These are phyloP conservation scores for Saccharomycopsis sp. DNA, from an alignment of 805 yeast genomes.

Conservation along the genomic window DNA sequence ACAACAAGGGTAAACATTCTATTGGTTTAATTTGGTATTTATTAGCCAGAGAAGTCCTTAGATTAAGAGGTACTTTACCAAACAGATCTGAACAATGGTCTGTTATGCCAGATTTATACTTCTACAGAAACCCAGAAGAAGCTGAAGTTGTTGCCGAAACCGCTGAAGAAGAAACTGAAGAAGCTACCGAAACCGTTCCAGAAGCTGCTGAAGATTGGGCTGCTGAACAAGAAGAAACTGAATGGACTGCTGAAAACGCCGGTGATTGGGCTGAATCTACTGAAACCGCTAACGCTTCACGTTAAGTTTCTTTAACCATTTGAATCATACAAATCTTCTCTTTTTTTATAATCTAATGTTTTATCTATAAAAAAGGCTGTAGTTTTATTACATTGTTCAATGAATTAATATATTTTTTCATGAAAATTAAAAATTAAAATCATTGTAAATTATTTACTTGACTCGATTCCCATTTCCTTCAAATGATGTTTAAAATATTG, in stretches of 20 bases:
- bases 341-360: slow-evolving; percentile 12
- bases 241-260: slow-evolving; percentile 70
- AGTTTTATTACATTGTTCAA: not conserved
- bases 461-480: slow-evolving; percentile 5
- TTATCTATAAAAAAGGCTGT: not conserved
- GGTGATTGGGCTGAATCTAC: slow-evolving; percentile 49
- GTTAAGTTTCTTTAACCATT: slow-evolving; percentile 13
- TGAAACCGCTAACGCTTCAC: slow-evolving; percentile 24
- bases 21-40: slow-evolving; percentile 99
- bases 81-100: slow-evolving; percentile 97
- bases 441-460: not conserved
- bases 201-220: slow-evolving; percentile 63
- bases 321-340: slow-evolving; percentile 3
- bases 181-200: slow-evolving; percentile 51
- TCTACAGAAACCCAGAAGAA: slow-evolving; percentile 99
- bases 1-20: slow-evolving; percentile 99
- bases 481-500: slow-evolving; percentile 25
- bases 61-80: slow-evolving; percentile 96
- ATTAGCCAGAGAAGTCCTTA: slow-evolving; percentile 97
- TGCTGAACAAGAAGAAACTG: slow-evolving; percentile 55
- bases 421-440: too few relatives aligned
- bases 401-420: not conserved
- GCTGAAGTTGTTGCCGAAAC: slow-evolving; percentile 69
- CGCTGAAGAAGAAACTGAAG: slow-evolving; percentile 42
- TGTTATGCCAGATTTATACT: slow-evolving; percentile 99